Conservation (phyloP, 352 stramenopile genomes). For the Pythium oligandrum region DNA sequence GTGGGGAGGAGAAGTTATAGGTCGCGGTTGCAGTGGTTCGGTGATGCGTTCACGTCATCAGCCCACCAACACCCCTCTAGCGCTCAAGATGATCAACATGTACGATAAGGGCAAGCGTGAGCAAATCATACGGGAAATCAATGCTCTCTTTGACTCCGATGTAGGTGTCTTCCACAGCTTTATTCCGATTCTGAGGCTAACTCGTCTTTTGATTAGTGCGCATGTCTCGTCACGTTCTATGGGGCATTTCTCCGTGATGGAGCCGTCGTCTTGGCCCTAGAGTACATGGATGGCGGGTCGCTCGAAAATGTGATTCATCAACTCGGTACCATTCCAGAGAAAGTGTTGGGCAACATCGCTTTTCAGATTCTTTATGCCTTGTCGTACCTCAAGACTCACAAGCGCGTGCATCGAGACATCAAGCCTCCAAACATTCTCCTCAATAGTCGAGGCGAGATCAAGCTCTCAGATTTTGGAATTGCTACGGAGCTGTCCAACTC, state of each 20-base stretch:
- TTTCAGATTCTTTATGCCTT: constrained; percentile 94
- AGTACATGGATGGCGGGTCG: constrained; percentile 94
- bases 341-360: constrained; percentile 84
- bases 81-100: constrained; percentile 89
- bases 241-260: constrained; percentile 87
- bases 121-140: constrained; percentile 88
- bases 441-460: constrained; percentile 88
- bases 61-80: constrained; percentile 71
- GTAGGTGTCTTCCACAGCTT: constrained; percentile 15
- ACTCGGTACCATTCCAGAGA: constrained; percentile 81
- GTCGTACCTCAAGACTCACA: constrained; percentile 92
- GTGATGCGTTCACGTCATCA: constrained; percentile 63
- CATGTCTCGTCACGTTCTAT: constrained; percentile 88
- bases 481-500: constrained; percentile 83
- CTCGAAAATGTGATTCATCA: constrained; percentile 85
- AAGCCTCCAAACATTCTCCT: constrained; percentile 96
- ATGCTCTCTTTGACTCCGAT: constrained; percentile 79
- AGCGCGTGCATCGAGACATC: constrained; percentile 94
- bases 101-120: constrained; percentile 81
- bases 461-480: constrained; percentile 97
- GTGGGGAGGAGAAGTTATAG: constrained; percentile 71
- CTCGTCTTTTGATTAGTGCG: constrained; percentile 26
- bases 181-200: background rate
- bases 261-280: constrained; percentile 87
- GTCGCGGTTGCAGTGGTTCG: constrained; percentile 60